Evolutionary conservation across 2,329 filamentous ascomycete species (phyloP).

Genomic region (Pleomassaria siparia): DNA sequence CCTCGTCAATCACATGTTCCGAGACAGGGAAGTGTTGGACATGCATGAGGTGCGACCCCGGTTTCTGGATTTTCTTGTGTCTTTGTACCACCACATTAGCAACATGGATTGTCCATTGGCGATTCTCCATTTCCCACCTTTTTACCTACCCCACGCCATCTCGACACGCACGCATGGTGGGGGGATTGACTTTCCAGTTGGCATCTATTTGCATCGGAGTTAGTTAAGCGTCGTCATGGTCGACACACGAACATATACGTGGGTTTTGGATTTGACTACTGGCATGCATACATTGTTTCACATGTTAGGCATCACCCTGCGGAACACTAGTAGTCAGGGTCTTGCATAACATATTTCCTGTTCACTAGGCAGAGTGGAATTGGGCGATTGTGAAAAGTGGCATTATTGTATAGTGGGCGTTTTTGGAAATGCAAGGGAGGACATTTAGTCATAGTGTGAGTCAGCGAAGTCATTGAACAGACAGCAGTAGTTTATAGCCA

Average conservation of each 20-base stretch:
- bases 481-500: background rate
- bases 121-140: constrained; percentile 8
- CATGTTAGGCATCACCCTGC: constrained; percentile 1
- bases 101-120: constrained; percentile 12
- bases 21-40: constrained; percentile 15
- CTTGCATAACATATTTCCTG: background rate
- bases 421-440: background rate
- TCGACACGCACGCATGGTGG: background rate
- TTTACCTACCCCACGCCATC: background rate
- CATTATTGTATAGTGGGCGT: background rate
- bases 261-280: constrained; percentile 1
- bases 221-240: constrained; percentile 1
- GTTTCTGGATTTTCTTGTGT: constrained; percentile 17
- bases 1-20: constrained; percentile 12
- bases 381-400: background rate
- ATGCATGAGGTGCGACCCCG: constrained; percentile 21
- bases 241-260: background rate
- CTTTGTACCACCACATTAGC: constrained; percentile 22
- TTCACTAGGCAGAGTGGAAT: background rate
- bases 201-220: constrained; percentile 1
- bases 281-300: constrained; percentile 3
- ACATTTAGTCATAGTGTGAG: constrained; percentile 2
- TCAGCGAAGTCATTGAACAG: background rate
- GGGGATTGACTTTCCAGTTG: background rate
- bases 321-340: background rate